phyloP scores from a whole-genome alignment of 176 grass and related monocot genomes.

The Avena insularis region DNA sequence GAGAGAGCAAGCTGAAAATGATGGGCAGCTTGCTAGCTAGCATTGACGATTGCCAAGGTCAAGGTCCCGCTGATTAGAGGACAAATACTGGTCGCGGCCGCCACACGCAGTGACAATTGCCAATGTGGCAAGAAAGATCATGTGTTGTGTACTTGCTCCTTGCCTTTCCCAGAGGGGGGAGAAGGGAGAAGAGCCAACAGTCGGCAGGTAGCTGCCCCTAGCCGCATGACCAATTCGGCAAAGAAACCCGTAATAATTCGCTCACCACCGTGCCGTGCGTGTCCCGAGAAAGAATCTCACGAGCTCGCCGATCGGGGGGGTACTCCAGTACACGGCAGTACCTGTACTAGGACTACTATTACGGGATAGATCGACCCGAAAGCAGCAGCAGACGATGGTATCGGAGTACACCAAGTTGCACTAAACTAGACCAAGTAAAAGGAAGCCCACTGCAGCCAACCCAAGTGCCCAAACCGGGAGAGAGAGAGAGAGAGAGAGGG shows the following conservation, averaged over 20 bases:
- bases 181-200: neutral
- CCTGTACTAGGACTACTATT: neutral
- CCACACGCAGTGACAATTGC: neutral
- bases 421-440: conserved; percentile 15
- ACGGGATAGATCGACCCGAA: neutral
- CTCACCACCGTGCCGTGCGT: neutral
- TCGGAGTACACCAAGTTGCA: conserved; percentile 24
- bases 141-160: neutral
- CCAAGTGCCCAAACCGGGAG: neutral
- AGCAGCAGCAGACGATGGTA: neutral
- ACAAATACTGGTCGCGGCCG: neutral
- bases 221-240: conserved; percentile 14
- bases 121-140: neutral
- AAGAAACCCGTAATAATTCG: neutral
- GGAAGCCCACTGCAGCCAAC: neutral
- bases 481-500: neutral
- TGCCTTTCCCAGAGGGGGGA: neutral
- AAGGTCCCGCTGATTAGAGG: no score
- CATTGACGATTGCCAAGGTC: no score
- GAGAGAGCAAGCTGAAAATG: no score
- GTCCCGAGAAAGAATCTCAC: neutral
- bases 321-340: neutral
- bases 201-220: neutral
- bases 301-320: neutral
- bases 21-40: no score